phyloP scores from a whole-genome alignment of 257 asterid species.

The Paraleonurus japonicus region DNA sequence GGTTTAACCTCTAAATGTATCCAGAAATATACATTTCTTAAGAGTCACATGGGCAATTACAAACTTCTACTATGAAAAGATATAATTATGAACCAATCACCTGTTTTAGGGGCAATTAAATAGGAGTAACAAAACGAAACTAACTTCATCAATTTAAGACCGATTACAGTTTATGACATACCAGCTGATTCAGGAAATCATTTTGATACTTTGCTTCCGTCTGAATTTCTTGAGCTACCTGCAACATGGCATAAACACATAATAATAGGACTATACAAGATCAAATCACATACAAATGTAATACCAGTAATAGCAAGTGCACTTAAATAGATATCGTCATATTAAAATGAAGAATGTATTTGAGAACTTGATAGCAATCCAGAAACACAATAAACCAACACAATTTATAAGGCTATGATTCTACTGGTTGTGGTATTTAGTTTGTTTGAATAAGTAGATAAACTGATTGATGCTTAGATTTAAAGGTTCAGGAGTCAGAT shows the following conservation, averaged over 20 bases:
- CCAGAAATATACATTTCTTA: background rate
- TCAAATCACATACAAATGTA: slow-evolving; percentile 1
- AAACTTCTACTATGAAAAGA: background rate
- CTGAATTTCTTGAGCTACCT: slow-evolving; percentile 92
- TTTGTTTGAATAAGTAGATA: background rate
- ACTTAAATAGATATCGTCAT: background rate
- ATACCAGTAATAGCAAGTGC: slow-evolving; percentile 12
- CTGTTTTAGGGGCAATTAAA: background rate
- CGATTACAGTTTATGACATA: slow-evolving; percentile 33
- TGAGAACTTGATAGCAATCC: slow-evolving; percentile 14
- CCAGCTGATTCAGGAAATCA: slow-evolving; percentile 91
- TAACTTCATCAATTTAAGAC: background rate
- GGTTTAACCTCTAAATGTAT: slow-evolving; percentile 1
- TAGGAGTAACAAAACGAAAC: background rate
- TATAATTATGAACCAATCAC: background rate
- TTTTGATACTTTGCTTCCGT: slow-evolving; percentile 84
- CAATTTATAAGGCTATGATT: background rate
- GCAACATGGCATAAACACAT: slow-evolving; percentile 28
- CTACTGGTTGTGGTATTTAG: background rate
- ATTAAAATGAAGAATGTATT: background rate
- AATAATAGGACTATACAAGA: slow-evolving; percentile 6
- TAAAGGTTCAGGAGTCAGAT: background rate
- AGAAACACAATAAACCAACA: slow-evolving; percentile 17
- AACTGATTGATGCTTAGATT: background rate
- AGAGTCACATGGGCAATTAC: background rate